Evolutionary conservation across 306 rosid species (phyloP), one percentile per base, ranked within the genome.

Genomic region (Pterocarpus santalinus): DNA sequence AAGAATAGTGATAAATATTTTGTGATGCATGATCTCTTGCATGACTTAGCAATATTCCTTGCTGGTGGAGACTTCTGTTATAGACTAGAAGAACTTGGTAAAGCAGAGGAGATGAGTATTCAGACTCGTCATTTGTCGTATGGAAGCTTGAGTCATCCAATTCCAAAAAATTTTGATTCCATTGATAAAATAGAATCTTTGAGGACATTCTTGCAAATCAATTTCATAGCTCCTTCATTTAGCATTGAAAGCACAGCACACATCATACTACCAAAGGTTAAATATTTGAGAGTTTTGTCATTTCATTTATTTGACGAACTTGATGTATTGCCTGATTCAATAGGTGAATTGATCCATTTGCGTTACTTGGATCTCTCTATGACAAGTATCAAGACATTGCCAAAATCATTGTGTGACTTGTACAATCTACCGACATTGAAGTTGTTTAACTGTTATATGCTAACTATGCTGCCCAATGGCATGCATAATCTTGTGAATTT

Each of bases 381-480:
- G 0, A 38, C 68, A 53, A 0, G 8, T 0, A 56, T 78, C 10
- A 8, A 4, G 36, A 56, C 13, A 13, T 41, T 78, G 65, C 75
- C 82, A 0, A 8, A 53, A 2, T 66, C 80, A 14, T 1, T 52
- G 56, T 16, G 75, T 5, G 52, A 55, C 6, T 53, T 77, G n/a
- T 65, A 36, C 16, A 77, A 77, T 53, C 6, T 77, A 28, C 67
- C 53, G 2, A 66, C 75, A 1, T 10, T 67, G n/a, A 67, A 39
- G 43, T 13, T 78, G 67, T 1, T 0, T 1, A 0, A 0, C 12
- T 66, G 75, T 14, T 0, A 0, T 0, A 0, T 4, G 1, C 4
- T 78, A 12, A 39, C 41, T 7, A 55, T 8, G 22, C 4, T 67
- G 35, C 81, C 81, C 1, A 52, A 5, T 17, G 66, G 5, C 2